phyloP scores from a whole-genome alignment of 2,329 filamentous ascomycete species.

The Raffaelea deltoideospora region DNA sequence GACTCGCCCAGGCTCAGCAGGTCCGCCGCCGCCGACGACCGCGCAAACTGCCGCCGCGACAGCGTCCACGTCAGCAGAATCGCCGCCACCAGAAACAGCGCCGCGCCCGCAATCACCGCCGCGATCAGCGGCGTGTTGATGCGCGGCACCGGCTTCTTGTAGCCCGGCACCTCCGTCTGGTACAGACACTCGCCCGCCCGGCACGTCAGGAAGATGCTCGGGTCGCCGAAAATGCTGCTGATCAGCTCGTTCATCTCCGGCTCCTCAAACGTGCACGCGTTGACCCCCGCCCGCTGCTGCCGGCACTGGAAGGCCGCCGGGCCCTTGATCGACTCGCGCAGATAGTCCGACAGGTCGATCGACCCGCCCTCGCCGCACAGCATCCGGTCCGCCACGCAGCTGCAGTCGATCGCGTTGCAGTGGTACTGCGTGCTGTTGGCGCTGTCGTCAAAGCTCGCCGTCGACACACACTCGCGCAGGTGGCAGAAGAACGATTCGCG shows the following conservation, averaged over 20 bases:
- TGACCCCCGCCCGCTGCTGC: constrained; percentile 45
- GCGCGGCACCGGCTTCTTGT: constrained; percentile 71
- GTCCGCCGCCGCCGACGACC: constrained; percentile 52
- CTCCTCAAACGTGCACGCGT: constrained; percentile 71
- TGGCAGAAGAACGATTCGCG: constrained; percentile 94
- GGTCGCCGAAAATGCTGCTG: constrained; percentile 75
- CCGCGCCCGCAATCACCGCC: constrained; percentile 73
- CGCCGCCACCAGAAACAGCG: constrained; percentile 69
- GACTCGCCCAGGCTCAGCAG: constrained; percentile 76
- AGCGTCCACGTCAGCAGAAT: constrained; percentile 80
- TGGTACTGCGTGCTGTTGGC: constrained; percentile 73
- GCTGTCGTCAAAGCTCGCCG: constrained; percentile 48
- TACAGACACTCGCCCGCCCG: constrained; percentile 84
- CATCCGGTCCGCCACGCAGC: constrained; percentile 82
- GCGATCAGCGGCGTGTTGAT: constrained; percentile 97
- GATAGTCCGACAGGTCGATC: constrained; percentile 81
- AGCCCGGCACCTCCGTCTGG: constrained; percentile 83
- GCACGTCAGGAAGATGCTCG: constrained; percentile 73
- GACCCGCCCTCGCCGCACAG: constrained; percentile 85
- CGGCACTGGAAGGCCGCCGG: constrained; percentile 72
- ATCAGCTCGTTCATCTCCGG: constrained; percentile 88
- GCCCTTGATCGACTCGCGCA: constrained; percentile 68
- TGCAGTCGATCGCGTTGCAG: constrained; percentile 73
- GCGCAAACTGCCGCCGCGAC: constrained; percentile 59
- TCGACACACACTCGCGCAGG: constrained; percentile 65